A percentile compares a stretch with the other conserved stretches of the same genome.
phyloP scores from a whole-genome alignment of 805 yeast species.

The Metschnikowia proteae region DNA sequence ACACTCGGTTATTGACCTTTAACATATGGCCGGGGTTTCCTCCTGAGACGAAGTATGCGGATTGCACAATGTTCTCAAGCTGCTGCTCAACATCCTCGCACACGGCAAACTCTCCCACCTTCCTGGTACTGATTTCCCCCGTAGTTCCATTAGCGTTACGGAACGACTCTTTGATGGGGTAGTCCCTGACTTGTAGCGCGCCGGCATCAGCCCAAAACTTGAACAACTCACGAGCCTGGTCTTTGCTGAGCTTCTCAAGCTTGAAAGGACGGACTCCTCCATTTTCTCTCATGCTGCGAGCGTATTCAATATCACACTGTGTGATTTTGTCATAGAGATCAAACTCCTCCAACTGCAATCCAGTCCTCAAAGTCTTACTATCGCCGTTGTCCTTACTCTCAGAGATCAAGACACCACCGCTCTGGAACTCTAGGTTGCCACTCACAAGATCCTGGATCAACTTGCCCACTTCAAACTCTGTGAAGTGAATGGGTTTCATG shows the following conservation, averaged over 20 bases:
- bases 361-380: constrained; percentile 54
- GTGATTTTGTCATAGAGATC: constrained; percentile 52
- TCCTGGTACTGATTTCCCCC: constrained; percentile 5
- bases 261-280: constrained; percentile 30
- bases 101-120: constrained; percentile 18
- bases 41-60: constrained; percentile 31
- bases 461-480: constrained; percentile 61
- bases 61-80: constrained; percentile 27
- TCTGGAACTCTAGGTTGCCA: constrained; percentile 49
- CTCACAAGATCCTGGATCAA: constrained; percentile 50
- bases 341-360: constrained; percentile 48
- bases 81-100: constrained; percentile 23
- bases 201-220: constrained; percentile 31
- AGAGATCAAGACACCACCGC: constrained; percentile 65
- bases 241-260: constrained; percentile 28
- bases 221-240: constrained; percentile 30
- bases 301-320: constrained; percentile 54
- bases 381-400: constrained; percentile 52
- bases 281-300: constrained; percentile 41
- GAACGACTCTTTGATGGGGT: constrained; percentile 25
- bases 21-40: constrained; percentile 40
- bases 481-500: constrained; percentile 53
- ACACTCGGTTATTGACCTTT: constrained; percentile 26
- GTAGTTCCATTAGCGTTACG: constrained; percentile 9
- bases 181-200: constrained; percentile 32